Conservation (phyloP, 2,329 filamentous ascomycete species). For the Fusarium continuum region DNA sequence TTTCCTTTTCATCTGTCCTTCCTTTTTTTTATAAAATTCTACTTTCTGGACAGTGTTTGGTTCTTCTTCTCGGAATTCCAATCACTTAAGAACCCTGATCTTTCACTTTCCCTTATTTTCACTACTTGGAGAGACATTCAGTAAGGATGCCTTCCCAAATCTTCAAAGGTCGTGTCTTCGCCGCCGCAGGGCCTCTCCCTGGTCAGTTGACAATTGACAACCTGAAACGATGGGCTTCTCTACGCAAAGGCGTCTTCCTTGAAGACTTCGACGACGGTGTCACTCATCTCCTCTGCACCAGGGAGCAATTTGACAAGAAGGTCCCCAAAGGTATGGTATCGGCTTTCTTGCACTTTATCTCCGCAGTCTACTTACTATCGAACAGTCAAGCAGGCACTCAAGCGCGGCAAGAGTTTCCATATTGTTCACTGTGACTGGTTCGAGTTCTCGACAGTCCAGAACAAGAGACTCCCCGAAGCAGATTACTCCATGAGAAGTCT, state of each 20-base stretch:
- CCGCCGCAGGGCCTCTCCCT: slow-evolving; percentile 67
- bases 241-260: slow-evolving; percentile 68
- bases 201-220: slow-evolving; percentile 60
- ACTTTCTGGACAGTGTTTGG: no score
- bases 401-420: slow-evolving; percentile 47
- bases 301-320: slow-evolving; percentile 65
- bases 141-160: slow-evolving; percentile 50
- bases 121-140: background rate
- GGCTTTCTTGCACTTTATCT: background rate
- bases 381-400: slow-evolving; percentile 52
- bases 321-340: slow-evolving; percentile 48
- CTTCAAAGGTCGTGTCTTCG: slow-evolving; percentile 64
- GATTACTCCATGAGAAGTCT: slow-evolving; percentile 55
- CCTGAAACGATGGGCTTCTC: slow-evolving; percentile 71
- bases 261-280: slow-evolving; percentile 61
- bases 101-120: background rate
- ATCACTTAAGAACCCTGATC: background rate
- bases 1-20: background rate
- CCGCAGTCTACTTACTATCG: background rate
- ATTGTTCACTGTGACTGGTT: slow-evolving; percentile 64
- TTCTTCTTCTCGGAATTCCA: no score
- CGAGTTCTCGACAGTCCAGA: slow-evolving; percentile 53
- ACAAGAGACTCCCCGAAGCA: slow-evolving; percentile 45
- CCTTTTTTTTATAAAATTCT: background rate
- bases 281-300: slow-evolving; percentile 78